Base-by-base conservation (phyloP, 495 filamentous ascomycete species). In the Chaetomium cochliodes region DNA sequence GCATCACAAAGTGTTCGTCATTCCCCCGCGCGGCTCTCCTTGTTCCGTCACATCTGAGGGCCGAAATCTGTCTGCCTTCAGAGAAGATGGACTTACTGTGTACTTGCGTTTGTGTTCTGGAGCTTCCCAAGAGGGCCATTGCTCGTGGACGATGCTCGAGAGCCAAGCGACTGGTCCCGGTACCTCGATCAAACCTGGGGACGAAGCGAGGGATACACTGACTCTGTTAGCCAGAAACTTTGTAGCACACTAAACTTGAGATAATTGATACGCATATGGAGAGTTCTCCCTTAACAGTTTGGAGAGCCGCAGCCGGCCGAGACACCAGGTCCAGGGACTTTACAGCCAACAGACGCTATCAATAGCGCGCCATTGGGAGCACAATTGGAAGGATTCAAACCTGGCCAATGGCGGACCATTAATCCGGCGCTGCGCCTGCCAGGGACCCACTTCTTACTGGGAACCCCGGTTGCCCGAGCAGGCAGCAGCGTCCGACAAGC, bases 401-500 rank as follows among this genome's bases (percentile, higher is more conserved):
- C 51, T 23, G 63, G 25, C 72, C 72, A 74, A 74, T 74, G 28
- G 57, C n/a, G 5, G 28, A 12, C 25, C 2, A 20, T 25, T 54
- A 46, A 12, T 22, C 28, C 37, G 3, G 37, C 62, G 71, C 73
- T 75, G 71, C 73, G 73, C 73, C 73, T 37, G 62, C 56, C 67
- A 52, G 30, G 39, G 59, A 64, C 67, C 73, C 73, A 62, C 69
- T 52, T 62, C 46, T 12, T 23, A 42, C 54, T 9, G 26, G 44
- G 63, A 58, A 69, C 62, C 71, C 73, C 25, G 62, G 73, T 67
- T 60, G 51, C n/a, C 25, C 47, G 25, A 67, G 60, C 69, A 75
- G 73, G 73, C 73, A 75, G 73, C 73, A 75, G 65, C 69, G 69
- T 70, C 54, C 56, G 58, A 41, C 55, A 33, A 37, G 52, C 62